Conservation (phyloP, 2,329 filamentous ascomycete species). For the Aspergillus clavatus region DNA sequence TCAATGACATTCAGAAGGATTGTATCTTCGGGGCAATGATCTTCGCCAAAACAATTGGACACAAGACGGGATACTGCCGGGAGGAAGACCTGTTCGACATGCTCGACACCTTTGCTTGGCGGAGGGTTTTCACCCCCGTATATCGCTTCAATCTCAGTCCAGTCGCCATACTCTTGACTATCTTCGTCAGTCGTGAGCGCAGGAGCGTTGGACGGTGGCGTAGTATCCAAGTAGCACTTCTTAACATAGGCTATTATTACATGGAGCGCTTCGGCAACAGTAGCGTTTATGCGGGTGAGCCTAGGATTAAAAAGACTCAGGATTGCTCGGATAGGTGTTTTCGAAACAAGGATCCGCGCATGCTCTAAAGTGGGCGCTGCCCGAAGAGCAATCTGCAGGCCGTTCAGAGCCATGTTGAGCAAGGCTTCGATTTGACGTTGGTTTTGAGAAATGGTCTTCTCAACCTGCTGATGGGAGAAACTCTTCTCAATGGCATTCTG, state of each 20-base stretch:
- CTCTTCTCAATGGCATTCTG: constrained; percentile 39
- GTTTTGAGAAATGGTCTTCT: constrained; percentile 51
- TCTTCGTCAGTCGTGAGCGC: constrained; percentile 48
- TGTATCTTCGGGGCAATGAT: constrained; percentile 50
- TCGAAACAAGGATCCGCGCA: constrained; percentile 41
- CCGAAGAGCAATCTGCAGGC: constrained; percentile 48
- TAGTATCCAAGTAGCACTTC: constrained; percentile 23
- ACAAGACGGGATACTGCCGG: constrained; percentile 50
- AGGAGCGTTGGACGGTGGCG: constrained; percentile 17
- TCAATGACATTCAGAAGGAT: constrained; percentile 51
- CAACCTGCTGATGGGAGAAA: constrained; percentile 46
- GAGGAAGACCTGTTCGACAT: constrained; percentile 43
- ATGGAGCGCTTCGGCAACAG: constrained; percentile 48
- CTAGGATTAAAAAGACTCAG: constrained; percentile 51
- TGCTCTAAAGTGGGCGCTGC: constrained; percentile 37
- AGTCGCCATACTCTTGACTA: constrained; percentile 61
- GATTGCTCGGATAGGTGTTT: constrained; percentile 42
- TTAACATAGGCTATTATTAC: constrained; percentile 42
- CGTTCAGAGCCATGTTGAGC: constrained; percentile 49
- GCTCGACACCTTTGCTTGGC: constrained; percentile 23
- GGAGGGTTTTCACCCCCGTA: constrained; percentile 28
- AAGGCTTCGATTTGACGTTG: constrained; percentile 54
- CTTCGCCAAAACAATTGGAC: constrained; percentile 59
- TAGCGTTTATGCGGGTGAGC: constrained; percentile 39
- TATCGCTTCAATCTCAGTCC: constrained; percentile 49